Evolutionary conservation across 306 rosid genomes (phyloP).

Genomic region (Sicyos edulis): DNA sequence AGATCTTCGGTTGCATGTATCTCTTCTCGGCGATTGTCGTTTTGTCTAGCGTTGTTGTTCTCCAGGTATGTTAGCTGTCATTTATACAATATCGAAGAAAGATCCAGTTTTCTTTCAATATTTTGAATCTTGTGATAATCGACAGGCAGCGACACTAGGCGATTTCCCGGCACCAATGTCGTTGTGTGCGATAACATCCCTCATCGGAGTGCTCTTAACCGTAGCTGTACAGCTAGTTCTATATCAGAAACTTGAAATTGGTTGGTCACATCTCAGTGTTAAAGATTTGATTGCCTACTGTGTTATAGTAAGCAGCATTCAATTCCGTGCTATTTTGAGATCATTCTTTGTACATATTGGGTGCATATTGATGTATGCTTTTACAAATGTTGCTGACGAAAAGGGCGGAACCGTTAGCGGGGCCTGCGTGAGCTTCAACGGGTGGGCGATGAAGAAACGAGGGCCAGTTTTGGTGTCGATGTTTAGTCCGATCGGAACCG

Average conservation of each 20-base stretch:
- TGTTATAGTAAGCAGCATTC: conserved; percentile 41
- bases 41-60: conserved; percentile 51
- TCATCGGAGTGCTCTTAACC: conserved; percentile 57
- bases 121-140: background rate
- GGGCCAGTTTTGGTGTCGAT: conserved; percentile 86
- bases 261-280: conserved; percentile 39
- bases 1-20: conserved; percentile 62
- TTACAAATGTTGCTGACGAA: background rate
- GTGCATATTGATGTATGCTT: conserved; percentile 5
- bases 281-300: conserved; percentile 40
- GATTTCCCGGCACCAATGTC: conserved; percentile 88
- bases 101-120: background rate
- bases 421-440: conserved; percentile 57
- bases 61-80: conserved; percentile 44
- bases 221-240: conserved; percentile 33
- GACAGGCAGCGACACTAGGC: conserved; percentile 58
- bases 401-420: conserved; percentile 71
- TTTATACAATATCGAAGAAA: background rate
- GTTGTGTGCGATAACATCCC: conserved; percentile 62
- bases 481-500: conserved; percentile 73
- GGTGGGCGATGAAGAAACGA: conserved; percentile 86
- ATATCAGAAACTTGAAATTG: conserved; percentile 32
- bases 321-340: background rate
- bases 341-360: conserved; percentile 3
- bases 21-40: conserved; percentile 52